Percentiles rank a stretch among this genome's conserved stretches.
Evolutionary conservation across 2,329 filamentous ascomycete species (phyloP).

Genomic region (Xylariaceae sp.): DNA sequence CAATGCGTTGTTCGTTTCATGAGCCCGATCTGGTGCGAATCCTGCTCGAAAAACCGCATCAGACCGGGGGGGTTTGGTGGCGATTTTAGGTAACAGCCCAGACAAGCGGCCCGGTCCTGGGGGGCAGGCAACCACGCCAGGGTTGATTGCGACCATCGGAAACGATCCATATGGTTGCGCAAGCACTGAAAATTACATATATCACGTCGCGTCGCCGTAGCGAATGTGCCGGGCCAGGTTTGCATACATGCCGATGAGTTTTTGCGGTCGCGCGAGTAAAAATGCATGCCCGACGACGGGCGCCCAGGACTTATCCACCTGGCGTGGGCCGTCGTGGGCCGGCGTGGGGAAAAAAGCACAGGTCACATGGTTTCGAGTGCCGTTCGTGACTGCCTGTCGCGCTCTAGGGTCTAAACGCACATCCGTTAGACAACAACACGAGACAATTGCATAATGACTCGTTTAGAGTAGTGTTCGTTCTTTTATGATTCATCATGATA

Average conservation of each 20-base stretch:
- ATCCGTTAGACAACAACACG: neutral
- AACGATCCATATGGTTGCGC: constrained; percentile 3
- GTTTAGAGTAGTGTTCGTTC: neutral
- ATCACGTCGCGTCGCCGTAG: constrained; percentile 17
- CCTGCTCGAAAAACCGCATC: neutral
- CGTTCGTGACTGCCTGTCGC: constrained; percentile 24
- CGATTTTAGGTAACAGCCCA: neutral
- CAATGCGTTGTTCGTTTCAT: neutral
- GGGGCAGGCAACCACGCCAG: neutral
- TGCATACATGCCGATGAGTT: neutral
- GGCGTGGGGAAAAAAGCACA: neutral
- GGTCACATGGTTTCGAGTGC: constrained; percentile 29
- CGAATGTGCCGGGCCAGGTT: constrained; percentile 3
- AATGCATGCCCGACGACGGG: neutral
- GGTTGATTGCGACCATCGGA: neutral
- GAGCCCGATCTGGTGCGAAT: neutral
- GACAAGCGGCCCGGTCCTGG: neutral
- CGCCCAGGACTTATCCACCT: neutral
- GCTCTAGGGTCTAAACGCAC: constrained; percentile 7
- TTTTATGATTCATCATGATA: neutral
- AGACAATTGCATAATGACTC: neutral
- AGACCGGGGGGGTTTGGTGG: neutral
- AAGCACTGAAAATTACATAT: neutral
- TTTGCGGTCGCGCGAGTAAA: neutral
- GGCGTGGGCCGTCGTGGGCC: neutral